A percentile compares a stretch with the other conserved stretches of the same genome.
These are phyloP conservation scores for Staphylotrichum longicolle DNA, from an alignment of 495 filamentous ascomycete genomes.

Conservation along the genomic window DNA sequence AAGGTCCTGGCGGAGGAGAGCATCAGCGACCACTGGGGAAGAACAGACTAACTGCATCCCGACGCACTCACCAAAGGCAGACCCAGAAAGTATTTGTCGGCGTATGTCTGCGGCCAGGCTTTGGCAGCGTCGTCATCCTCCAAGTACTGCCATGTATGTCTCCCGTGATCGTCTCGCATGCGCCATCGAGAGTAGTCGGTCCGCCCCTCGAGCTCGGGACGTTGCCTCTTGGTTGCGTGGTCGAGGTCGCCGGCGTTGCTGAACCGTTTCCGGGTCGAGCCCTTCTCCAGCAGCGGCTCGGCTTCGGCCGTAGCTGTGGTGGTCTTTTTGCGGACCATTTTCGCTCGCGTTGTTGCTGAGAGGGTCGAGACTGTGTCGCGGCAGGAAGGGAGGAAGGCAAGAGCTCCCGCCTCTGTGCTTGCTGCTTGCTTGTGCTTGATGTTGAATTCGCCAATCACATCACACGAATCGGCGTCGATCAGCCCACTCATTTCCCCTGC, in stretches of 20 bases:
- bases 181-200: slow-evolving; percentile 86
- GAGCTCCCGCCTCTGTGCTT: background rate
- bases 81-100: slow-evolving; percentile 83
- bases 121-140: slow-evolving; percentile 69
- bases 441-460: background rate
- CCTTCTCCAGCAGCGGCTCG: slow-evolving; percentile 25
- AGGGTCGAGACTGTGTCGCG: too few relatives aligned
- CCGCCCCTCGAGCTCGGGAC: slow-evolving; percentile 40
- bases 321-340: slow-evolving; percentile 27
- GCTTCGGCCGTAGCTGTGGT: slow-evolving; percentile 6
- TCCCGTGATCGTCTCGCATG: slow-evolving; percentile 73
- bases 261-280: slow-evolving; percentile 36
- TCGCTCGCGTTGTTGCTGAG: background rate
- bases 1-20: slow-evolving; percentile 54
- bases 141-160: slow-evolving; percentile 93
- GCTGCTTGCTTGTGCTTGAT: background rate
- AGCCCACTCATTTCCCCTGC: background rate
- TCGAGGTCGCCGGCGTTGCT: slow-evolving; percentile 29
- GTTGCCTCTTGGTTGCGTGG: slow-evolving; percentile 30
- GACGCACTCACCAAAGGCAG: slow-evolving; percentile 46
- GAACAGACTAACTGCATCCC: background rate
- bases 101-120: slow-evolving; percentile 78
- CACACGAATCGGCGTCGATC: background rate
- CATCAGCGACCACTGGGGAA: slow-evolving; percentile 1
- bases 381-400: too few relatives aligned